Evolutionary conservation across 2,329 filamentous ascomycete species (phyloP).

Genomic region (Penicillium sp.): DNA sequence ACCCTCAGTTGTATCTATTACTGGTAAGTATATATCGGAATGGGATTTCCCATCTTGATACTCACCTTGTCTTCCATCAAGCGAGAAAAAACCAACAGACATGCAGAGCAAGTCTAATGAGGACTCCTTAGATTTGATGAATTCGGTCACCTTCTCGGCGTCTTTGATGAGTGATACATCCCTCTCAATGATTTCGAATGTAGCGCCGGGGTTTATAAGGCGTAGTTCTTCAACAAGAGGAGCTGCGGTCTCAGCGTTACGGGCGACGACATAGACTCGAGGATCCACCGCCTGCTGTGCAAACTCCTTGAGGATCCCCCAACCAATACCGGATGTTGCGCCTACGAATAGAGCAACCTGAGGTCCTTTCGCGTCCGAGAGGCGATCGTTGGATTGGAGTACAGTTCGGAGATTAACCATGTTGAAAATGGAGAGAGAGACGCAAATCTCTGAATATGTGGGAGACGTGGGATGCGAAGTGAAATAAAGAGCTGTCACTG

Average conservation of each 20-base stretch:
- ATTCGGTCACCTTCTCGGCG: slow-evolving; percentile 50
- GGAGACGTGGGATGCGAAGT: too few relatives aligned
- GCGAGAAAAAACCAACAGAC: slow-evolving; percentile 22
- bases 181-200: slow-evolving; percentile 49
- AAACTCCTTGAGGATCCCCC: slow-evolving; percentile 50
- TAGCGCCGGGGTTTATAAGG: slow-evolving; percentile 44
- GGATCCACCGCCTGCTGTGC: slow-evolving; percentile 43
- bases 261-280: slow-evolving; percentile 55
- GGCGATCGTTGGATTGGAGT: too few relatives aligned
- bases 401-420: too few relatives aligned
- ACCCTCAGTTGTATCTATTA: slow-evolving; percentile 45
- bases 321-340: slow-evolving; percentile 57
- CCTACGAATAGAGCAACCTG: slow-evolving; percentile 53
- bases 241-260: slow-evolving; percentile 36
- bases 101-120: slow-evolving; percentile 42
- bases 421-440: too few relatives aligned
- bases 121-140: slow-evolving; percentile 43
- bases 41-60: neutral
- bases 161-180: slow-evolving; percentile 54
- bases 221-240: slow-evolving; percentile 45
- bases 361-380: too few relatives aligned
- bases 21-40: slow-evolving; percentile 25
- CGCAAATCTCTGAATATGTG: too few relatives aligned
- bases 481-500: too few relatives aligned
- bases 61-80: neutral